A percentile compares a stretch with the other conserved stretches of the same genome.
phyloP scores from a whole-genome alignment of 257 asterid species.

The Ilex aquifolium region DNA sequence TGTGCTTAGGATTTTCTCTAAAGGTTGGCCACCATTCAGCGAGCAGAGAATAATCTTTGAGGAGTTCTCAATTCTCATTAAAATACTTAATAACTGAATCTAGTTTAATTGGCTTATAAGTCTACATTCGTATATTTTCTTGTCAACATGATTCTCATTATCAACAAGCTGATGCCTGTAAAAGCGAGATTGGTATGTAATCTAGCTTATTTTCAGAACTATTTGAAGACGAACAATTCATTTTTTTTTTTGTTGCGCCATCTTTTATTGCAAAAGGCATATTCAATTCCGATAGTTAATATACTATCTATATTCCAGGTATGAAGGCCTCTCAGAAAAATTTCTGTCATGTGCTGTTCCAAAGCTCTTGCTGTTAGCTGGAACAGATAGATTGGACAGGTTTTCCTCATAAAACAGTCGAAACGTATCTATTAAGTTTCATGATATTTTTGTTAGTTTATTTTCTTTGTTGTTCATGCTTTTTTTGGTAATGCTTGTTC shows the following conservation, averaged over 20 bases:
- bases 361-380: constrained; percentile 91
- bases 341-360: constrained; percentile 80
- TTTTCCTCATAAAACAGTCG: constrained; percentile 12
- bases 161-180: no score
- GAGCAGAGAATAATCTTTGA: not conserved
- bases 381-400: constrained; percentile 98
- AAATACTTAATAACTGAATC: no score
- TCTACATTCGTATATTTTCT: no score
- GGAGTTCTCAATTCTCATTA: not conserved
- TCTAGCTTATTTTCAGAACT: no score
- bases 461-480: not conserved
- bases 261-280: no score
- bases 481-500: not conserved
- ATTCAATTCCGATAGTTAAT: not conserved
- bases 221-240: no score
- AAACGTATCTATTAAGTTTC: not conserved
- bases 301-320: constrained; percentile 46
- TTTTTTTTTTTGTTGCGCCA: no score
- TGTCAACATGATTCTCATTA: no score
- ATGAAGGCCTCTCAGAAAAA: constrained; percentile 94
- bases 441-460: not conserved
- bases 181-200: no score
- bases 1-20: no score
- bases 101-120: no score
- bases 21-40: not conserved